Conservation (phyloP, 352 stramenopile species). For the Lagenidium sp. region DNA sequence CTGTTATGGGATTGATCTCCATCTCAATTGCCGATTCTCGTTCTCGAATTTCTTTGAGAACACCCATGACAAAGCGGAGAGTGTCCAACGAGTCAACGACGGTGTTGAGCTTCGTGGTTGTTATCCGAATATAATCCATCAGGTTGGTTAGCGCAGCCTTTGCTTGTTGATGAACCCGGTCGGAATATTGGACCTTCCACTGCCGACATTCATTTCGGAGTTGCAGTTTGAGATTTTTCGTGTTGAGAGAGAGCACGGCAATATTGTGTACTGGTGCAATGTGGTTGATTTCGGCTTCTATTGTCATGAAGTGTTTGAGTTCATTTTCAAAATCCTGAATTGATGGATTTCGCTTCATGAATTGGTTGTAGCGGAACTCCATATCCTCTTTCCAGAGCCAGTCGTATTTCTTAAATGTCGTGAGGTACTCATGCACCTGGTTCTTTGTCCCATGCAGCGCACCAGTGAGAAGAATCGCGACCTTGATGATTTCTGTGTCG, state of each 20-base stretch:
- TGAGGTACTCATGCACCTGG: slow-evolving; percentile 75
- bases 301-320: slow-evolving; percentile 70
- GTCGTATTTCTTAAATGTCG: slow-evolving; percentile 83
- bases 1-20: slow-evolving; percentile 82
- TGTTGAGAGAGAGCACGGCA: slow-evolving; percentile 77
- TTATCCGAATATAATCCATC: slow-evolving; percentile 76
- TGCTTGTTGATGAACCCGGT: slow-evolving; percentile 74
- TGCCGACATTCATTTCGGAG: slow-evolving; percentile 76
- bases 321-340: slow-evolving; percentile 83
- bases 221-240: slow-evolving; percentile 84
- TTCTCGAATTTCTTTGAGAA: slow-evolving; percentile 80
- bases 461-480: slow-evolving; percentile 78
- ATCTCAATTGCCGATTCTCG: slow-evolving; percentile 84
- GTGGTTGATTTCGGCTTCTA: slow-evolving; percentile 69
- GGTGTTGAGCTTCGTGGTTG: slow-evolving; percentile 55
- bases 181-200: slow-evolving; percentile 83
- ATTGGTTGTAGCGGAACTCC: slow-evolving; percentile 80
- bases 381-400: slow-evolving; percentile 89
- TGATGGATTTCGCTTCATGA: slow-evolving; percentile 69
- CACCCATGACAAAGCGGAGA: slow-evolving; percentile 75
- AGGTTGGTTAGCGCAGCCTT: slow-evolving; percentile 47
- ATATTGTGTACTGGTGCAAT: slow-evolving; percentile 83
- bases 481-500: slow-evolving; percentile 86
- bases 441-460: slow-evolving; percentile 80
- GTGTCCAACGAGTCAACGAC: slow-evolving; percentile 64